Evolutionary conservation across 2,329 filamentous ascomycete species (phyloP), one percentile per base, ranked within the genome.

Genomic region (Claviceps sp.): DNA sequence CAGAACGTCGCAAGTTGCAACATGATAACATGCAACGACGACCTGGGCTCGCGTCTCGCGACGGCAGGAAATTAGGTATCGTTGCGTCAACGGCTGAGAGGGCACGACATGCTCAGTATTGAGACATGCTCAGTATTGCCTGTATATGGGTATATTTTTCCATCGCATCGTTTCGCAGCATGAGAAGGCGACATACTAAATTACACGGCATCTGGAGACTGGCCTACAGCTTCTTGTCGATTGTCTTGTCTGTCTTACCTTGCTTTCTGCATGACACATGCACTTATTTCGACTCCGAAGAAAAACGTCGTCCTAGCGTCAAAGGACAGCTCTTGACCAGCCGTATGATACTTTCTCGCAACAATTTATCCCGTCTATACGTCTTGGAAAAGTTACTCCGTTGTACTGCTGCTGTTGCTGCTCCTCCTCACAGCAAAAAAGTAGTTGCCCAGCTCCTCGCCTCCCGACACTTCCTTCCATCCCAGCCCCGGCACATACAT

Each of bases 401-500:
- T 43, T 59, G 52, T 48, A 48, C 42, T 58, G 56, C 34, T 60
- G 62, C 68, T 83, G 59, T 52, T 47, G 49, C 42, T 58, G 56
- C 34, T 60, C 62, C 58, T 68, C 70, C 68, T 83, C 44, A 95
- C 82, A 8, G 80, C 93, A 66, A 96, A 95, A 68, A 98, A 97
- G 70, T 97, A 98, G 67, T 98, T 98, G 9, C 91, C 91, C 62
- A 88, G 80, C 62, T 80, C 81, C 71, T 97, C 91, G 60, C 88
- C 86, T 2, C 88, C 86, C 23, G 70, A 66, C 4, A 96, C 82
- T 65, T 88, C 80, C 69, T 78, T 89, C 93, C 93, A 97, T 3
- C 93, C 93, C 45, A 95, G 52, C 0, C 88, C 89, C 0, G 93
- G 93, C 51, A 97, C 77, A 71, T 95, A 98, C 47, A 95, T 75